Percentiles rank a stretch among this genome's conserved stretches.
phyloP scores from a whole-genome alignment of 1,139 yeast species.

The Nakaseomyces bracarensis region DNA sequence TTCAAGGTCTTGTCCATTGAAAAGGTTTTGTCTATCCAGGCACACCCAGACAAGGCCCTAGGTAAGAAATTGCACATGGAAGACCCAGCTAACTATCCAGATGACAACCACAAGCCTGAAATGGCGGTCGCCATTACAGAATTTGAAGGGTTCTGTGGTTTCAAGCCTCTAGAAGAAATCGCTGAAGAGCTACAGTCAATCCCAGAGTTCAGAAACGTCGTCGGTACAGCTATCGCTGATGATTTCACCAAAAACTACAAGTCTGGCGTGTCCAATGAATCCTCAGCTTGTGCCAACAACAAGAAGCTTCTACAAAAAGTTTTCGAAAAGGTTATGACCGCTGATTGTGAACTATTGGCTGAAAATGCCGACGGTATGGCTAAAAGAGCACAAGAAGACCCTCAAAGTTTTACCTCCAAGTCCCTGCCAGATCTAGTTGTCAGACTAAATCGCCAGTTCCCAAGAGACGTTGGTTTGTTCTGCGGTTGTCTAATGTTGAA shows the following conservation, averaged over 20 bases:
- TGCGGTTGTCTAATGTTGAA: slow-evolving; percentile 91
- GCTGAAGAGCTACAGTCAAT: slow-evolving; percentile 56
- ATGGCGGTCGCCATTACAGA: slow-evolving; percentile 97
- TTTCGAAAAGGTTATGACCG: slow-evolving; percentile 76
- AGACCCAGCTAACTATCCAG: slow-evolving; percentile 94
- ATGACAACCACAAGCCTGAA: slow-evolving; percentile 97
- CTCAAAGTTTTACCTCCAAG: slow-evolving; percentile 38
- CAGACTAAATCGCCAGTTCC: slow-evolving; percentile 79
- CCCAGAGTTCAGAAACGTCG: slow-evolving; percentile 66
- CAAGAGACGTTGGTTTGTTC: slow-evolving; percentile 87
- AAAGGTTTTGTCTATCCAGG: slow-evolving; percentile 91
- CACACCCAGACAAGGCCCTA: slow-evolving; percentile 89
- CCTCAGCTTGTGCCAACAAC: slow-evolving; percentile 32
- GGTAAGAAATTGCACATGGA: slow-evolving; percentile 66
- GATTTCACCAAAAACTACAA: slow-evolving; percentile 44
- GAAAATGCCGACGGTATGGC: slow-evolving; percentile 55
- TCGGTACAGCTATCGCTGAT: slow-evolving; percentile 51
- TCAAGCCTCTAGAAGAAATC: slow-evolving; percentile 79
- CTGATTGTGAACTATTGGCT: slow-evolving; percentile 48
- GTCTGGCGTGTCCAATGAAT: slow-evolving; percentile 42
- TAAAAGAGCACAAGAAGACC: slow-evolving; percentile 46
- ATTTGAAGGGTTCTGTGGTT: slow-evolving; percentile 97
- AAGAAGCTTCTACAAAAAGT: slow-evolving; percentile 62
- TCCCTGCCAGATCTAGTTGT: slow-evolving; percentile 63
- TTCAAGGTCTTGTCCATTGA: slow-evolving; percentile 89